Evolutionary conservation across 441 rosid species (phyloP), one percentile per base, ranked within the genome.

Genomic region (Adansonia madagascariensis): DNA sequence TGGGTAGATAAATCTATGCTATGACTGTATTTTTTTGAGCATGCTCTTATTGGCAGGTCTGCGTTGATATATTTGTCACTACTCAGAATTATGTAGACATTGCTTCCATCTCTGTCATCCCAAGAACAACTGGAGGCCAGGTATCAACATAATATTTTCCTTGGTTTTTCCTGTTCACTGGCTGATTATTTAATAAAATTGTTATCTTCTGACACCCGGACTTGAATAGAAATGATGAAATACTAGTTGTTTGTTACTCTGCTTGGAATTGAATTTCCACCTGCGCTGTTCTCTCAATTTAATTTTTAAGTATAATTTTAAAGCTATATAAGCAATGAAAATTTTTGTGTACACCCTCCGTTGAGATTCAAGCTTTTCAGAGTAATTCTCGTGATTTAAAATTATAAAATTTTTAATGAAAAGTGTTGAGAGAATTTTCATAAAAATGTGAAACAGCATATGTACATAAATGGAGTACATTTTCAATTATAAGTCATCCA

Each of bases 61-160:
- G 97, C 70, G 94, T 95, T 75, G 99, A 95, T 78, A 72, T 95
- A 81, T 95, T 95, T 78, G 82, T 95, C 72, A 93, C 98, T 75
- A 80, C 92, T 84, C 97, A 95, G 85, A 85, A 88, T 56, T 93
- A 95, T 70, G 88, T 90, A 71, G 99, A 95, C 81, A 89, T 92
- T 81, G 96, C 97, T 63, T 95, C 99, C 69, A 88, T 93, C 67
- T 89, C 96, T 76, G 97, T 87, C 81, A 88, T 95, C 82, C 98
- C 99, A n/a, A 90, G 82, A 84, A 93, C 92, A 56, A 91, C 98
- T 53, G 99, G 99, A 82, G 99, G 99, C 77, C 98, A 93, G 97
- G 97, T 94, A 83, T 71, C 31, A 35, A 35, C 62, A 65, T 56
- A 71, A 64, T 68, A 31, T 79, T 72, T 56, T 46, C 35, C 2